Conservation (phyloP, 116 monocot genomes). For the Cymodocea nodosa region DNA sequence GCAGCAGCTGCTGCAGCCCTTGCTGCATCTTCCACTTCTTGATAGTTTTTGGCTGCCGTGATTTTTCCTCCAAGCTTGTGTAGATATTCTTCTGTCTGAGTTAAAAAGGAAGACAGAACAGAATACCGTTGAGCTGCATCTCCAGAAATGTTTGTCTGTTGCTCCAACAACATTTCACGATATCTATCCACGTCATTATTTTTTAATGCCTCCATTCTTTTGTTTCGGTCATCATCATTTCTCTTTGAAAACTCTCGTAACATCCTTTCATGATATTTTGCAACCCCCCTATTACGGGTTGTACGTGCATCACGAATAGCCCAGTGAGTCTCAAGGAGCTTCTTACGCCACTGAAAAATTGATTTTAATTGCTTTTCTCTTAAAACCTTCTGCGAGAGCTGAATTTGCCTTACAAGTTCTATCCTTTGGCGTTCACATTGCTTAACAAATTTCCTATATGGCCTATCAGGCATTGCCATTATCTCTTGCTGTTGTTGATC, state of each 20-base stretch:
- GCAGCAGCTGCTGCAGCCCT: slow-evolving; percentile 68
- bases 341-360: slow-evolving; percentile 89
- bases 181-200: slow-evolving; percentile 96
- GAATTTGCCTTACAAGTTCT: slow-evolving; percentile 73
- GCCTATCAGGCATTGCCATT: slow-evolving; percentile 84
- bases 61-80: slow-evolving; percentile 89
- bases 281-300: slow-evolving; percentile 69
- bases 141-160: slow-evolving; percentile 72
- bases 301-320: slow-evolving; percentile 88
- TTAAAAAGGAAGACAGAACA: slow-evolving; percentile 89
- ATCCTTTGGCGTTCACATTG: slow-evolving; percentile 73
- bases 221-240: slow-evolving; percentile 80
- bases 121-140: slow-evolving; percentile 74
- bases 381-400: slow-evolving; percentile 49
- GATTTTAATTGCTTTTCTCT: slow-evolving; percentile 79
- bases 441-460: slow-evolving; percentile 72
- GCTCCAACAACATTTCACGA: slow-evolving; percentile 88
- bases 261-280: slow-evolving; percentile 94
- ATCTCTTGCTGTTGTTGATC: slow-evolving; percentile 85
- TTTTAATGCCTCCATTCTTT: slow-evolving; percentile 95
- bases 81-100: slow-evolving; percentile 95
- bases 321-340: slow-evolving; percentile 89
- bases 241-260: slow-evolving; percentile 76
- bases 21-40: slow-evolving; percentile 84
- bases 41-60: slow-evolving; percentile 70